A percentile compares a stretch with the other conserved stretches of the same genome.
Conservation (phyloP, 2,329 filamentous ascomycete genomes). For the Mycosphaerelloides madeirae region DNA sequence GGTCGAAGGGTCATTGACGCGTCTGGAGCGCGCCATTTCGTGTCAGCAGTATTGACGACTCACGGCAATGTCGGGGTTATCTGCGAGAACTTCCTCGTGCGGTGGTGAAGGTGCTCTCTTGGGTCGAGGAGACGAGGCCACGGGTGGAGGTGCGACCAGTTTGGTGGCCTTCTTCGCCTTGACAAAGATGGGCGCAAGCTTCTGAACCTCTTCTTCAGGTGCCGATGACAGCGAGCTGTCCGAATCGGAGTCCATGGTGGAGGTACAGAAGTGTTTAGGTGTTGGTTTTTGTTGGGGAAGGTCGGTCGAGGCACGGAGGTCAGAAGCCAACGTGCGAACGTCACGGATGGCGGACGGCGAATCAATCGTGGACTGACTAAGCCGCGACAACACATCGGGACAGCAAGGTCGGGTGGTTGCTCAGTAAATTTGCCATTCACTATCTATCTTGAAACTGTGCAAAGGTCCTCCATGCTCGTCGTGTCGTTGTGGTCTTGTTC, state of each 20-base stretch:
- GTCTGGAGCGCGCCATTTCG: conserved; percentile 29
- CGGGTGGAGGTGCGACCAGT: conserved; percentile 43
- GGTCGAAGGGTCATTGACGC: conserved; percentile 21
- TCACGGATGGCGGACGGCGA: conserved; percentile 12
- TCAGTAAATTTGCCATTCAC: conserved; percentile 15
- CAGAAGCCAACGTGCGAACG: conserved; percentile 11
- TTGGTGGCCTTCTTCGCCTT: conserved; percentile 40
- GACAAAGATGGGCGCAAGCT: conserved; percentile 35
- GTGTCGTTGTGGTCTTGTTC: background rate
- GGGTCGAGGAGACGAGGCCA: conserved; percentile 32
- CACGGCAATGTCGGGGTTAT: conserved; percentile 90
- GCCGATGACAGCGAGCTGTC: conserved; percentile 56
- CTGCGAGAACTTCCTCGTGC: conserved; percentile 83
- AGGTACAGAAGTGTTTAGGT: conserved; percentile 26
- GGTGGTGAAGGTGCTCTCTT: conserved; percentile 84
- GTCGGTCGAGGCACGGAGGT: conserved; percentile 6
- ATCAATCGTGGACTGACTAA: conserved; percentile 15
- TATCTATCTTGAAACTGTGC: conserved; percentile 12
- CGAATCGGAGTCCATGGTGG: conserved; percentile 48
- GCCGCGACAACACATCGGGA: conserved; percentile 10
- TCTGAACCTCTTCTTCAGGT: conserved; percentile 52
- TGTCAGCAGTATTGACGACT: conserved; percentile 42
- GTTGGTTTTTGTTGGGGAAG: conserved; percentile 22
- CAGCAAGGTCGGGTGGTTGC: background rate
- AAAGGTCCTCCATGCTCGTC: background rate